A percentile compares a stretch with the other conserved stretches of the same genome.
phyloP scores from a whole-genome alignment of 192 early-diverging fungal genomes.

The Geranomyces michiganensis region DNA sequence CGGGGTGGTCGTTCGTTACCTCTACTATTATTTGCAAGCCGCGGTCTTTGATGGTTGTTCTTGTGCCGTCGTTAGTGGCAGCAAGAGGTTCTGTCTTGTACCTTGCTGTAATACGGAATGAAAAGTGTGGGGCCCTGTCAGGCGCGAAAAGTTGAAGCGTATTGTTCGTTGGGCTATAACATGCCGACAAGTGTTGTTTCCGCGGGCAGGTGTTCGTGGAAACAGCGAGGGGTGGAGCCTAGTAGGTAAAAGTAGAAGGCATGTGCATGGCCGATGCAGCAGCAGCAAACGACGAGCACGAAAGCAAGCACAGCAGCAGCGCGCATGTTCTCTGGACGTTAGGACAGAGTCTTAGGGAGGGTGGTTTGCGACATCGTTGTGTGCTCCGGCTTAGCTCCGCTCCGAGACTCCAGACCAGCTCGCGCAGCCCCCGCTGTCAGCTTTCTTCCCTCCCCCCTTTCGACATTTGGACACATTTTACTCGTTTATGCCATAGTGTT shows the following conservation, averaged over 20 bases:
- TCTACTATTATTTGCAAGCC: constrained; percentile 42
- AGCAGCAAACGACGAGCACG: neutral
- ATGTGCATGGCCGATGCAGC: constrained; percentile 12
- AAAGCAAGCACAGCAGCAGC: neutral
- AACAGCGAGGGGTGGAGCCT: constrained; percentile 86
- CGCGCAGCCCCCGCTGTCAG: too few relatives aligned
- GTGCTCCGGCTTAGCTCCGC: too few relatives aligned
- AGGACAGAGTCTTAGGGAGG: too few relatives aligned
- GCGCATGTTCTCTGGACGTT: too few relatives aligned
- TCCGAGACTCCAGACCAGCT: too few relatives aligned
- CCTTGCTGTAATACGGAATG: constrained; percentile 15
- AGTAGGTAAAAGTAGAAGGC: constrained; percentile 93
- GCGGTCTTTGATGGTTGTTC: constrained; percentile 12
- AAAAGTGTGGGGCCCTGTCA: too few relatives aligned
- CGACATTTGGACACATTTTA: too few relatives aligned
- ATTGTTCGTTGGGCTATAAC: neutral
- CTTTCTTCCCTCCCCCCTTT: too few relatives aligned
- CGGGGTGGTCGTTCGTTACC: constrained; percentile 11
- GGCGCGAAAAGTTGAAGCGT: too few relatives aligned
- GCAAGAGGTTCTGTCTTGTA: constrained; percentile 72
- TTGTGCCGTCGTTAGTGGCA: too few relatives aligned
- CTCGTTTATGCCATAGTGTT: too few relatives aligned
- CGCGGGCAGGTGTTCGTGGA: constrained; percentile 90
- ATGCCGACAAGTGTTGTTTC: constrained; percentile 83
- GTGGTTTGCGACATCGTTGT: too few relatives aligned